Base-by-base conservation (phyloP, 306 rosid genomes). In the Hippophae tibetana region DNA sequence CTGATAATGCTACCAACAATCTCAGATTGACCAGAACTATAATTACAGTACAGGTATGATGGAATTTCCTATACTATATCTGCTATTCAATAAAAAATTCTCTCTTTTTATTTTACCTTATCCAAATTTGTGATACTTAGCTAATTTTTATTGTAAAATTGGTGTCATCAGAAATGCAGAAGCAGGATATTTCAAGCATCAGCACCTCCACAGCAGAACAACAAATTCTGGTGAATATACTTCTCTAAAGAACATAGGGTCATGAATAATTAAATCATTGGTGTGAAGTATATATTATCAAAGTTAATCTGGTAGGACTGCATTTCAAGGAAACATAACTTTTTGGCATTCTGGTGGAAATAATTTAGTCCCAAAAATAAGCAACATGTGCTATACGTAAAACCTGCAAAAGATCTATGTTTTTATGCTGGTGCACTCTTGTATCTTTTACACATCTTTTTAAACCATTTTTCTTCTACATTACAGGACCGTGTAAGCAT, bases 161-260 rank as follows among this genome's bases (percentile, higher is more conserved):
- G 71, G 58, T 73, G 56, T 76, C 45, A 26, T 63, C 88, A 93
- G 99, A 70, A 69, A 71, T 66, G 73, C 75, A 82, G 72, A 82
- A 78, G 72, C 81, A 74, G 74, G 99, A 88, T 54, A 23, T 78
- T 13, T 69, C 70, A 49, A 80, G 69, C 71, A 61, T 82, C 69
- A 84, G 81, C 68, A 69, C 85, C 74, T 66, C 94, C 5, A 79
- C 69, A 10, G 93, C 85, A 57, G 99, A 93, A 73, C 97, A 93
- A 72, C 97, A 88, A 76, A 93, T 93, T 82, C 82, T 93, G 95
- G 99, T 93, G 66, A 44, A 59, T 40, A 43, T 67, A 54, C 58
- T 46, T 69, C 41, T 65, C 61, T 72, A 59, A 51, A 52, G 61
- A 50, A 26, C 38, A 47, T 55, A 6, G 42, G 54, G 44, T 58